These are phyloP conservation scores for Eimeria acervulina DNA, from an alignment of 169 alveolate species.

Conservation along the genomic window DNA sequence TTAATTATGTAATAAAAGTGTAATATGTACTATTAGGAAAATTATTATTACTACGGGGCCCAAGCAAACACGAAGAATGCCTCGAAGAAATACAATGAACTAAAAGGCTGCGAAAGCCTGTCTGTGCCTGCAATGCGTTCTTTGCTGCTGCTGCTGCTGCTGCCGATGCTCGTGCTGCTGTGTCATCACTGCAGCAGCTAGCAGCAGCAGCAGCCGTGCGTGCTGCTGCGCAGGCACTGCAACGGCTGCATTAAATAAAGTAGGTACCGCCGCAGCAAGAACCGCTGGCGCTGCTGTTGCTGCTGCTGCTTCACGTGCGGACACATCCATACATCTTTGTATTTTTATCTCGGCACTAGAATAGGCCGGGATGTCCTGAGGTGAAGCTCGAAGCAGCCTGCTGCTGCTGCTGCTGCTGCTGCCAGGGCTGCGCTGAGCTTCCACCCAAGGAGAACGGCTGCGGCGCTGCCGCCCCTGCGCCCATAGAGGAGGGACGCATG, in stretches of 20 bases:
- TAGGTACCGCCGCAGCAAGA: background rate
- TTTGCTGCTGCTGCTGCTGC: conserved; percentile 43
- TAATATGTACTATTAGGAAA: background rate
- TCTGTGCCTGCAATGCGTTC: background rate
- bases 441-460: conserved; percentile 40
- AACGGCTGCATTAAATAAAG: background rate
- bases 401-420: conserved; percentile 65
- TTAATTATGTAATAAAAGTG: too few relatives aligned
- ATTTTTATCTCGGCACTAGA: background rate
- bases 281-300: conserved; percentile 44
- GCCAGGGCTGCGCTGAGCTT: conserved; percentile 25
- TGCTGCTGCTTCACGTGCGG: conserved; percentile 2
- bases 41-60: background rate
- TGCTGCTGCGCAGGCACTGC: background rate
- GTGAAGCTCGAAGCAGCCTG: conserved; percentile 15
- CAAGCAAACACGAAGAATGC: background rate
- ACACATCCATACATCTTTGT: background rate
- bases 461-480: conserved; percentile 21
- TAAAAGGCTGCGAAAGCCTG: background rate
- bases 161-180: background rate
- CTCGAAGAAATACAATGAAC: background rate
- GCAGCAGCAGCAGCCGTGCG: background rate
- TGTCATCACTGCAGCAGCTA: background rate
- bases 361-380: background rate
- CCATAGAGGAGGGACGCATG: conserved; percentile 20